Evolutionary conservation across 2,329 filamentous ascomycete genomes (phyloP), one percentile per base, ranked within the genome.

Genomic region (Diaporthe citriasiana): DNA sequence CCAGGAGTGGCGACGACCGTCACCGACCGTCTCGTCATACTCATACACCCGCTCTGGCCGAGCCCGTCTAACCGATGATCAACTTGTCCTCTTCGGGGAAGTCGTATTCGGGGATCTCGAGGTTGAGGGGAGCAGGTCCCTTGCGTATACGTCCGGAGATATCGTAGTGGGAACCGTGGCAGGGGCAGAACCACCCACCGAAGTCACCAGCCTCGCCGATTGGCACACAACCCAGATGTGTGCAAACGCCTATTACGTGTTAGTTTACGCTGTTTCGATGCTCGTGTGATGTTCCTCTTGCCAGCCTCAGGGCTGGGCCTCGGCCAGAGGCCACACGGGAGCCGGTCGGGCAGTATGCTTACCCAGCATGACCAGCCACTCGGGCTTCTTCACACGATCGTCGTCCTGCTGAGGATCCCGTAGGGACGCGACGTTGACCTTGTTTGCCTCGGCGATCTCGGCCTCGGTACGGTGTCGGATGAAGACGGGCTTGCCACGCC

Each of bases 131-230:
- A 76, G 97, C 97, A 77, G 97, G 97, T 79, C 97, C 97, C 91
- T 94, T 98, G 89, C 97, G 93, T 91, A 98, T 94, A 87, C 97
- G 95, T 85, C 97, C 97, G 78, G 95, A 98, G 85, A 99, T 98
- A 85, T 99, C 97, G 92, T 99, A 99, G 90, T 99, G 97, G 80
- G 95, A 98, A 86, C 97, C 97, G 91, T 99, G 97, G 94, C 97
- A 99, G 78, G 97, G 97, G 90, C 97, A 99, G 93, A 99, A 99
- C 97, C 97, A 99, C 83, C 97, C 97, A 84, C 97, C 97, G 82
- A 89, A 99, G 87, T 99, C 97, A 85, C 97, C 97, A 78, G 97
- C 95, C 89, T 99, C 97, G 82, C 97, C 97, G 82, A 99, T 99
- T 83, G 97, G 97, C 80, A 99, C 97, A 91, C 97, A 99, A 87